Evolutionary conservation across 768 basidiomycete genomes (phyloP).

Genomic region (Boletus reticuloceps): DNA sequence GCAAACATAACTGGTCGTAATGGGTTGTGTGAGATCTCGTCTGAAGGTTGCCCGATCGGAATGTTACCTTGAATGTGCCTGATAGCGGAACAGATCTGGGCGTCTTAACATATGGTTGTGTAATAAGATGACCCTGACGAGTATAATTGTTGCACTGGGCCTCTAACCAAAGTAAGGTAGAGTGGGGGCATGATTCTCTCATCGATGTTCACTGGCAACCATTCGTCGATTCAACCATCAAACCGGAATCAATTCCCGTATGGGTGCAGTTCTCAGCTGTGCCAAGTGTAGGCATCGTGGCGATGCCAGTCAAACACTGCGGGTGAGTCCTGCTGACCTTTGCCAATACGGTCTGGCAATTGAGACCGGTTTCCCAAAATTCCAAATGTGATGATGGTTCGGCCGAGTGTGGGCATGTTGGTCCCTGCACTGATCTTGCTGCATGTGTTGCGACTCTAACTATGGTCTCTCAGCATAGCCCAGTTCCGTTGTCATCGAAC

Average conservation of each 20-base stretch:
- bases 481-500: constrained; percentile 31
- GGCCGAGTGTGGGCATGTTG: constrained; percentile 8
- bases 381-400: background rate
- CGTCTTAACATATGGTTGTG: constrained; percentile 11
- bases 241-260: constrained; percentile 18
- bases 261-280: constrained; percentile 14
- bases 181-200: constrained; percentile 16
- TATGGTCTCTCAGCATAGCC: constrained; percentile 29
- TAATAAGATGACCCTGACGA: constrained; percentile 26
- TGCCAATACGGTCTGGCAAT: constrained; percentile 9
- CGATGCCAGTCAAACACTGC: constrained; percentile 18
- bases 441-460: constrained; percentile 11
- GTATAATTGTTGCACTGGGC: constrained; percentile 14
- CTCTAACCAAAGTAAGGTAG: constrained; percentile 34
- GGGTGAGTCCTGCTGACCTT: constrained; percentile 14
- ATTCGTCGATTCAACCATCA: constrained; percentile 19
- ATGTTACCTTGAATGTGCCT: constrained; percentile 26
- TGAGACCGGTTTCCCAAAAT: constrained; percentile 17
- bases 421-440: background rate
- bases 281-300: constrained; percentile 18
- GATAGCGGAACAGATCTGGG: constrained; percentile 30
- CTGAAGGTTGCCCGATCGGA: constrained; percentile 27
- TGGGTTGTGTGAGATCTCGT: constrained; percentile 28
- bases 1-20: constrained; percentile 30
- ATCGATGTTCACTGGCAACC: constrained; percentile 13